Evolutionary conservation across 192 early-diverging fungal species (phyloP), one percentile per base, ranked within the genome.

Genomic region (Geranomyces michiganensis): DNA sequence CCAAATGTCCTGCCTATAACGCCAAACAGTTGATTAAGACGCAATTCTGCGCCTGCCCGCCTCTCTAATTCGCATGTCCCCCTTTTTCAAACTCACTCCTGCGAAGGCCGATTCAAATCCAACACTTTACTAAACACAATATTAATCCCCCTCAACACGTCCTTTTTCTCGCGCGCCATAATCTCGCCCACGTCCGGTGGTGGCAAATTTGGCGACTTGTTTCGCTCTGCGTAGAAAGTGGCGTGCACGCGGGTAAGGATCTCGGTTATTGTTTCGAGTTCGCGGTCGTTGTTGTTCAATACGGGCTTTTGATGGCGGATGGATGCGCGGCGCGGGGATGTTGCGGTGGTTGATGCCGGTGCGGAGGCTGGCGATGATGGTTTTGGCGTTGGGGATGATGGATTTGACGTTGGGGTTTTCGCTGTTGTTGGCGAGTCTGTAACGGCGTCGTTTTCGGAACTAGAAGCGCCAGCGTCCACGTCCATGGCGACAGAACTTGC

Each of bases 51-150:
- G n/a, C n/a, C n/a, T n/a, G n/a, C n/a, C n/a, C n/a, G n/a, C n/a
- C n/a, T n/a, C n/a, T n/a, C n/a, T n/a, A n/a, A n/a, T n/a, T n/a
- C n/a, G n/a, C n/a, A 41, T 63, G 12, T 27, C 7, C 33, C 1
- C 1, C 15, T 44, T 10, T 32, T 5, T 17, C 30, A 17, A 13
- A 19, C 17, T 22, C 21, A 21, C 33, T 24, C 32, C 6, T 19
- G 45, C 7, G n/a, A n/a, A 24, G 29, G 33, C 24, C 14, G 72
- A 43, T 88, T 83, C 30, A 86, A 77, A 0, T 81, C 81, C 12
- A 90, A 76, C 9, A 94, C 87, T 9, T 90, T 84, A 22, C 90
- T 90, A 56, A 99, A 97, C 0, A 92, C 84, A 36, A 99, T 67
- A 10, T 85, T 75, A 1, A 86, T 74, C 5, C 91, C 92, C 27